Percentiles rank a stretch among this genome's conserved stretches.
phyloP scores from a whole-genome alignment of 169 alveolate species.

The Theileria parva region DNA sequence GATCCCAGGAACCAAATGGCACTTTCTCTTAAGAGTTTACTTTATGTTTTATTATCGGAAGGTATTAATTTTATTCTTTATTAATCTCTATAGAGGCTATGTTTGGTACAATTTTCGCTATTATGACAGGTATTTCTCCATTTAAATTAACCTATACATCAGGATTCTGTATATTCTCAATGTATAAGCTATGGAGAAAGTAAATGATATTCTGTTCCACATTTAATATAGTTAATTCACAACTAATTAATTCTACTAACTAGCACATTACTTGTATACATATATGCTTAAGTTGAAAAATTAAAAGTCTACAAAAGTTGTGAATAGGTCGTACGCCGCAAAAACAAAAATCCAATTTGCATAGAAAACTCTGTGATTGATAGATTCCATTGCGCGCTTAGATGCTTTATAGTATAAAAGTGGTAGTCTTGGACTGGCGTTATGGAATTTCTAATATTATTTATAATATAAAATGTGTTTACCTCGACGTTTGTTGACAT shows the following conservation, averaged over 20 bases:
- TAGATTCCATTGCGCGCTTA: constrained; percentile 69
- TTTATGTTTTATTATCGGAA: constrained; percentile 57
- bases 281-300: background rate
- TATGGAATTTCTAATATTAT: constrained; percentile 29
- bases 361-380: constrained; percentile 75
- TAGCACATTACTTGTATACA: background rate
- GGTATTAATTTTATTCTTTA: constrained; percentile 32
- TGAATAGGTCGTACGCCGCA: constrained; percentile 65
- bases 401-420: constrained; percentile 69
- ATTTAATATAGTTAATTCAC: constrained; percentile 8
- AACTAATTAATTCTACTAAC: background rate
- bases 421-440: constrained; percentile 64
- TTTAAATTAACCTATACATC: background rate
- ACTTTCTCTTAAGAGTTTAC: constrained; percentile 49
- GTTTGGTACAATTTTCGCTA: constrained; percentile 48
- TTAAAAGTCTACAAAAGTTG: constrained; percentile 66
- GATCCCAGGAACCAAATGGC: constrained; percentile 66
- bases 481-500: no score
- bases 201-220: background rate
- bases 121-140: constrained; percentile 21
- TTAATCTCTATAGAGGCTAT: constrained; percentile 37
- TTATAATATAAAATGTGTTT: no score
- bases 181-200: constrained; percentile 49
- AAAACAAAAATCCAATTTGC: constrained; percentile 73
- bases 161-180: constrained; percentile 47